phyloP scores from a whole-genome alignment of 768 basidiomycete genomes.

The Tulasnella sp. region DNA sequence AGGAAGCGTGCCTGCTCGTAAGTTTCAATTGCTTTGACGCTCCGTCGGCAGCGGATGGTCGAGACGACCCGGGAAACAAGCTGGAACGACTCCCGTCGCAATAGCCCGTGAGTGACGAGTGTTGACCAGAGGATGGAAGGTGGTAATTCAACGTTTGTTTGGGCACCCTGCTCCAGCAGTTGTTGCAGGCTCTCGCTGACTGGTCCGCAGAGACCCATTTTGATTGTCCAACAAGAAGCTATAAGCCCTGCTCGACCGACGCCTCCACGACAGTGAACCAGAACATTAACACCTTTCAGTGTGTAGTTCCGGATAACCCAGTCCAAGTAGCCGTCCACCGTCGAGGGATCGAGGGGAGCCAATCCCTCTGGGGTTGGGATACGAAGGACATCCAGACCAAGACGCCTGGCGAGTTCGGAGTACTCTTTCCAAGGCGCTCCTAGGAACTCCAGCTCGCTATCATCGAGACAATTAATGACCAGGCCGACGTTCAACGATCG shows the following conservation, averaged over 20 bases:
- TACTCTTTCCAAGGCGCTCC: slow-evolving; percentile 84
- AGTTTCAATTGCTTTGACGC: slow-evolving; percentile 86
- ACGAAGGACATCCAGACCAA: slow-evolving; percentile 70
- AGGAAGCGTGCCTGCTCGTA: slow-evolving; percentile 84
- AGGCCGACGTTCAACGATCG: slow-evolving; percentile 60
- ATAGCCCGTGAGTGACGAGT: slow-evolving; percentile 9
- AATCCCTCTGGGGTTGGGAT: slow-evolving; percentile 87
- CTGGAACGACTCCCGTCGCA: slow-evolving; percentile 40
- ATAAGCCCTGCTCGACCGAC: slow-evolving; percentile 87
- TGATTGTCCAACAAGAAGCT: slow-evolving; percentile 85
- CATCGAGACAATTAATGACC: slow-evolving; percentile 78
- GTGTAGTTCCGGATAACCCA: slow-evolving; percentile 61
- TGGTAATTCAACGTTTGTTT: not conserved
- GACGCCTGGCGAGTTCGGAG: slow-evolving; percentile 40
- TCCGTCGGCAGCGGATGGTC: slow-evolving; percentile 61
- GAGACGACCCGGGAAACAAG: slow-evolving; percentile 62
- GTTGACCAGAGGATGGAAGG: slow-evolving; percentile 19
- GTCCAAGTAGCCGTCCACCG: slow-evolving; percentile 54
- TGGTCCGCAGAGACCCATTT: slow-evolving; percentile 70
- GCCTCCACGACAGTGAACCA: slow-evolving; percentile 89
- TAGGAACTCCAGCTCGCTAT: slow-evolving; percentile 68
- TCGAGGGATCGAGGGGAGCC: slow-evolving; percentile 45
- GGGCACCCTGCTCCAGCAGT: slow-evolving; percentile 1
- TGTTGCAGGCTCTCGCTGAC: slow-evolving; percentile 18
- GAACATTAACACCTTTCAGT: slow-evolving; percentile 51